Evolutionary conservation across 1,284 basidiomycete genomes (phyloP).

Genomic region (Microbotryum silenes-acaulis): DNA sequence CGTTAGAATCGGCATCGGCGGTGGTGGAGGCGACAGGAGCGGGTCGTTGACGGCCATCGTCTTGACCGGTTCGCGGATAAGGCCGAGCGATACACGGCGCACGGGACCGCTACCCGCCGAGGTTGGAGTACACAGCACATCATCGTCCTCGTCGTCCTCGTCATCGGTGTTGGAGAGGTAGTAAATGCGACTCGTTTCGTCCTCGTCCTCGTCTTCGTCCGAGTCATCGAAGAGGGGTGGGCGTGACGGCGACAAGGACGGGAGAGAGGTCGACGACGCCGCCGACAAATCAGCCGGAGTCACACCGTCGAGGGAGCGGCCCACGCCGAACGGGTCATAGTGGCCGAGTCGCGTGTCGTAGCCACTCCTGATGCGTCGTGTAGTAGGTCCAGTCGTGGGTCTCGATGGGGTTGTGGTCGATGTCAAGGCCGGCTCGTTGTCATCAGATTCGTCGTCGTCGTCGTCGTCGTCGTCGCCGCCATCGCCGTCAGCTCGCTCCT

Average conservation of each 20-base stretch:
- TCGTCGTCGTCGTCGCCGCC: too few relatives aligned
- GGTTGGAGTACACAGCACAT: neutral
- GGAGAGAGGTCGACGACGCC: too few relatives aligned
- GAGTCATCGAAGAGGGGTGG: constrained; percentile 18
- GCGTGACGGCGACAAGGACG: neutral
- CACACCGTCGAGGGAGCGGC: too few relatives aligned
- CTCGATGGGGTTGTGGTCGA: too few relatives aligned
- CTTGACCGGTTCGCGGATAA: constrained; percentile 4
- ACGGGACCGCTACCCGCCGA: neutral
- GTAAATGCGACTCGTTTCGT: neutral
- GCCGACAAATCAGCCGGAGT: too few relatives aligned
- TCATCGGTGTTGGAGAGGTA: neutral
- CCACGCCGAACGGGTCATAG: too few relatives aligned
- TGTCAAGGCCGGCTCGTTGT: too few relatives aligned
- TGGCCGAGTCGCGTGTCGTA: too few relatives aligned
- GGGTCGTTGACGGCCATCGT: constrained; percentile 18
- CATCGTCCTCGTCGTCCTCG: neutral
- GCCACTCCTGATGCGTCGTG: too few relatives aligned
- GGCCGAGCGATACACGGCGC: neutral
- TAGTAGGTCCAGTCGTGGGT: too few relatives aligned
- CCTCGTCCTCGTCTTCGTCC: constrained; percentile 17
- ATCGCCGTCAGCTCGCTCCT: too few relatives aligned
- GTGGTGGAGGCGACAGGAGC: constrained; percentile 13
- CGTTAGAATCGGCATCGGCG: constrained; percentile 1
- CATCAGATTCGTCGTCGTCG: too few relatives aligned